Base-by-base conservation (phyloP, 2,329 filamentous ascomycete genomes). In the Pseudogymnoascus sp. region DNA sequence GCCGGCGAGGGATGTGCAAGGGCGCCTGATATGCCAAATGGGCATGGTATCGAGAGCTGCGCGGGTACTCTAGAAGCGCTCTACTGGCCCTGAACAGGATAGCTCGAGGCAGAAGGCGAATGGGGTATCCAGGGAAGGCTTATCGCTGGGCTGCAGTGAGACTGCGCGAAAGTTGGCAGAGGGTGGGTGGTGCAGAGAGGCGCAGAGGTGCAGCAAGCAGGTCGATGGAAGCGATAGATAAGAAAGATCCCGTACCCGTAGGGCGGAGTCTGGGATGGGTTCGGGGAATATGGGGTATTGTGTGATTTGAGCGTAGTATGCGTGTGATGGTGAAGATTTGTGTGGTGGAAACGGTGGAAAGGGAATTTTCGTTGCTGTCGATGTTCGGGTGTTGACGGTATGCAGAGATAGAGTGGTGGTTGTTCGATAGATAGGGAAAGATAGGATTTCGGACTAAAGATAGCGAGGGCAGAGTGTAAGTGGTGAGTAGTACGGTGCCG, bases 71-170 rank as follows among this genome's bases (percentile, higher is more conserved):
- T 52, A 52, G 45, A 52, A 52, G 45, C 45, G 45, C 45, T 52
- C 45, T 52, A 52, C 45, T 52, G 26, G 45, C 45, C 45, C 26
- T 52, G 45, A 52, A 52, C 45, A 52, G 45, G 26, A 52, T 52
- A 52, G 23, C 45, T 52, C 45, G 45, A 52, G 45, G 45, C 26
- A 52, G 45, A 52, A 52, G 45, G 45, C 45, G 45, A 52, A 52
- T 52, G 45, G 45, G 45, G 45, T 52, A 52, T 52, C 45, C 45
- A 23, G 45, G 45, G 45, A 52, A 52, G 23, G 45, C 45, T 52
- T 52, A 52, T 52, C 45, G 45, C 11, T 29, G 26, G n/a, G 43
- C 45, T 52, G 45, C 45, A 52, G 45, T 52, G 45, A 52, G 45
- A 52, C 45, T 52, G 45, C 26, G 45, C 45, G 19, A 19, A 29